Evolutionary conservation across 2,329 filamentous ascomycete species (phyloP).

Genomic region (Hymenotorrendiella dingleyae): DNA sequence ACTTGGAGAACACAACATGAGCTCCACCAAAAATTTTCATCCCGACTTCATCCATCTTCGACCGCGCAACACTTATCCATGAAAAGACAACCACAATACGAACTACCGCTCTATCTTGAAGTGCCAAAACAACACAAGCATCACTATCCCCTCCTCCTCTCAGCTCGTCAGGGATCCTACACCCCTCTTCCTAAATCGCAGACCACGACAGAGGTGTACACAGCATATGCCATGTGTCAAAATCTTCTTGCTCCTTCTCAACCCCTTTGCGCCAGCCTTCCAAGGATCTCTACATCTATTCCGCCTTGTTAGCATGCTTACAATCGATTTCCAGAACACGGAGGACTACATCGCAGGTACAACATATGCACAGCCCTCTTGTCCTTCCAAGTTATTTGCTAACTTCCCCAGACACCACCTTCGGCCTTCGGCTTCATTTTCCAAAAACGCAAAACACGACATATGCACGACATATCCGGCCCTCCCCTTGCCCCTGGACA

Average conservation of each 20-base stretch:
- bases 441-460: constrained; percentile 2
- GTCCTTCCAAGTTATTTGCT: neutral
- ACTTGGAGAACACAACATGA: too few species aligned
- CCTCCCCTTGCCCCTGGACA: too few species aligned
- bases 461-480: neutral
- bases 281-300: neutral
- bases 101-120: too few species aligned
- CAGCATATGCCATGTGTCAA: constrained; percentile 1
- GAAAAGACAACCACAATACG: too few species aligned
- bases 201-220: neutral
- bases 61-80: too few species aligned
- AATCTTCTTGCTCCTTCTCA: neutral
- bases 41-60: too few species aligned
- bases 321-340: neutral
- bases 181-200: neutral
- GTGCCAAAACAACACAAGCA: too few species aligned
- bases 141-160: neutral
- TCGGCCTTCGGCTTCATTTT: neutral
- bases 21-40: too few species aligned
- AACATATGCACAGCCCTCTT: neutral
- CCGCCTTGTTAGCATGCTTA: too few species aligned
- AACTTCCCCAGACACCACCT: neutral
- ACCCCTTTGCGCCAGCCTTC: neutral
- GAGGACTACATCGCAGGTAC: constrained; percentile 2
- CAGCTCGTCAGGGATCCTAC: neutral